Percentiles rank a stretch among this genome's conserved stretches.
phyloP scores from a whole-genome alignment of 495 filamentous ascomycete species.

The Penicillium robsamsonii region DNA sequence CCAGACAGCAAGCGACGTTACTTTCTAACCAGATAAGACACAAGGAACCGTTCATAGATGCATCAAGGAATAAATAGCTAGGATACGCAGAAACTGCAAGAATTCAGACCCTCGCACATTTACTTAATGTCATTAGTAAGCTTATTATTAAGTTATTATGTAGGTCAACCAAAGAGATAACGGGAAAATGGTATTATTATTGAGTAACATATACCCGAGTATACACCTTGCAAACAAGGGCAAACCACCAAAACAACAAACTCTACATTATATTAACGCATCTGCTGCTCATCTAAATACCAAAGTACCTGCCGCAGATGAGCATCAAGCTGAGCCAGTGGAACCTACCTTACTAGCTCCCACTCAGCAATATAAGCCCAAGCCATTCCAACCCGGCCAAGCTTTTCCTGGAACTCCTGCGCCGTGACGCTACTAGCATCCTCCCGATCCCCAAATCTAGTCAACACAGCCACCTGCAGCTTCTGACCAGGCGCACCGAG shows the following conservation, averaged over 20 bases:
- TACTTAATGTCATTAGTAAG: too few relatives aligned
- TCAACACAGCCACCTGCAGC: constrained; percentile 60
- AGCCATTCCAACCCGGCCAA: constrained; percentile 58
- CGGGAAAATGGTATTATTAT: not conserved
- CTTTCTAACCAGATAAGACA: too few relatives aligned
- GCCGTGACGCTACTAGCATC: constrained; percentile 67
- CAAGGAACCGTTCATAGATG: too few relatives aligned
- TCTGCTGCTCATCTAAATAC: too few relatives aligned
- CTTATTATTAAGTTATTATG: too few relatives aligned
- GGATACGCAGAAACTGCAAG: too few relatives aligned
- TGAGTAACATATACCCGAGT: not conserved
- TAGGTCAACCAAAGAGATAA: not conserved
- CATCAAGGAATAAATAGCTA: too few relatives aligned
- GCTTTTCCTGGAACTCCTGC: constrained; percentile 60
- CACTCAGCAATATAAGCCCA: constrained; percentile 64
- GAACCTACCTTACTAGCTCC: constrained; percentile 55
- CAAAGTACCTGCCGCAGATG: not conserved
- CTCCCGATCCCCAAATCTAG: constrained; percentile 54
- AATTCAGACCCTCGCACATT: too few relatives aligned
- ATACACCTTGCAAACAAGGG: not conserved
- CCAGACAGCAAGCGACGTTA: too few relatives aligned
- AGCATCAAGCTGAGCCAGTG: not conserved
- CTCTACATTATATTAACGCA: not conserved
- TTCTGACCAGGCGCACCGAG: constrained; percentile 70
- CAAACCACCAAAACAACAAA: not conserved